A percentile compares a stretch with the other conserved stretches of the same genome.
These are phyloP conservation scores for Zymoseptoria ardabiliae DNA, from an alignment of 2,329 filamentous ascomycete species.

Conservation along the genomic window DNA sequence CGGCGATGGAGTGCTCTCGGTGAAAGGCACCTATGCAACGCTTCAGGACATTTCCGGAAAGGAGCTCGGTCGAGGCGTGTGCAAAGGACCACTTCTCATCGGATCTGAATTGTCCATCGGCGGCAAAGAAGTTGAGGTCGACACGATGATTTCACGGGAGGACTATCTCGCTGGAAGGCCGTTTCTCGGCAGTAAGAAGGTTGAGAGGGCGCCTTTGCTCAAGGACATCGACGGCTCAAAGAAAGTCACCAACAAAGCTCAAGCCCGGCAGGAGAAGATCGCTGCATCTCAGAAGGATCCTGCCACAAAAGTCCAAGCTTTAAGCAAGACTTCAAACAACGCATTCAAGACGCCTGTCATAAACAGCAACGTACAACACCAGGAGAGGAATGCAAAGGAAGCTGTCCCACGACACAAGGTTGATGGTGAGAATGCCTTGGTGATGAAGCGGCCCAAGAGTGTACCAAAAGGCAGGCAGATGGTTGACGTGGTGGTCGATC, in stretches of 20 bases:
- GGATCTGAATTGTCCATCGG: constrained; percentile 56
- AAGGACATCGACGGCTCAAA: constrained; percentile 22
- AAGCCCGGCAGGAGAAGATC: constrained; percentile 27
- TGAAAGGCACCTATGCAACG: constrained; percentile 50
- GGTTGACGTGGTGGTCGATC: constrained; percentile 67
- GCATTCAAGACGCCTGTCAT: constrained; percentile 57
- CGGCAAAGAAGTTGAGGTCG: constrained; percentile 63
- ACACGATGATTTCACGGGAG: constrained; percentile 52
- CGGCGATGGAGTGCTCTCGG: constrained; percentile 58
- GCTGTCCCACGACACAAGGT: constrained; percentile 61
- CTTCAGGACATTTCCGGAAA: constrained; percentile 57
- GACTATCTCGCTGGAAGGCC: constrained; percentile 35
- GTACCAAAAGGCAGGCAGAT: constrained; percentile 56
- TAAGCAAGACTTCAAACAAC: constrained; percentile 30
- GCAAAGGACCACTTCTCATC: constrained; percentile 49
- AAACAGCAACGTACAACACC: constrained; percentile 34
- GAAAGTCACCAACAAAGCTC: constrained; percentile 24
- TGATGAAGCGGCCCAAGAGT: constrained; percentile 55
- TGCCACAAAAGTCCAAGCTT: constrained; percentile 32
- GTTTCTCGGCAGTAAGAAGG: constrained; percentile 23
- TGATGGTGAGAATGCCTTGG: constrained; percentile 49
- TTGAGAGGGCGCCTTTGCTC: constrained; percentile 19
- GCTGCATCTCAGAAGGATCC: constrained; percentile 34
- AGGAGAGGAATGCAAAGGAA: constrained; percentile 38
- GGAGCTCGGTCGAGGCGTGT: constrained; percentile 53